Conservation (phyloP, 352 stramenopile genomes). For the Globisporangium radiosum region DNA sequence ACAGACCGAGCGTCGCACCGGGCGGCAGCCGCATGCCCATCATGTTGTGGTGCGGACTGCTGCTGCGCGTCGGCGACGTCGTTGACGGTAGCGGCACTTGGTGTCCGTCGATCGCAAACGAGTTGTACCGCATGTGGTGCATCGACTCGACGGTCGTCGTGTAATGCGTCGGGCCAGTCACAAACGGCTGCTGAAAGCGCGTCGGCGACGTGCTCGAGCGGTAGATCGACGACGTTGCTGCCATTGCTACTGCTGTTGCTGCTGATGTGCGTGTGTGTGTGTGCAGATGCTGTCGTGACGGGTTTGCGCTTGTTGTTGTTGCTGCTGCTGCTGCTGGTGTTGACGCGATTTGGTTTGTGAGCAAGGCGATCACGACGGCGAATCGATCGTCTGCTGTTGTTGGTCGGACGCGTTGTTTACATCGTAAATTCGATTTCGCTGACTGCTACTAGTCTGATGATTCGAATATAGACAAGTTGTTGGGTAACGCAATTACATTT, state of each 20-base stretch:
- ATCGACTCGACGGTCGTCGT: constrained; percentile 33
- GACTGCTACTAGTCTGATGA: too few relatives aligned
- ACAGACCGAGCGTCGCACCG: constrained; percentile 28
- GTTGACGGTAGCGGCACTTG: constrained; percentile 26
- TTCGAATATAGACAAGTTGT: too few relatives aligned
- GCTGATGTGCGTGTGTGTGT: background rate
- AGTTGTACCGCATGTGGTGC: constrained; percentile 52
- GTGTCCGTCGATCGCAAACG: constrained; percentile 38
- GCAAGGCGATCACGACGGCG: too few relatives aligned
- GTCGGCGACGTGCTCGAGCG: constrained; percentile 33
- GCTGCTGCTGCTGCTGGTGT: constrained; percentile 1
- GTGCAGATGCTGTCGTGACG: background rate
- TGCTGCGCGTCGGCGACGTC: constrained; percentile 16
- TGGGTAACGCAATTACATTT: too few relatives aligned
- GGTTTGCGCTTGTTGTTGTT: background rate
- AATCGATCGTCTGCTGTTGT: background rate
- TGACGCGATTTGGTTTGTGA: constrained; percentile 4
- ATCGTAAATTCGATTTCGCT: too few relatives aligned
- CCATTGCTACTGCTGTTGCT: constrained; percentile 10
- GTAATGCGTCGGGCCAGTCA: constrained; percentile 51
- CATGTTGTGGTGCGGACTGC: constrained; percentile 1
- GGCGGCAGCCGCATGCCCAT: constrained; percentile 21
- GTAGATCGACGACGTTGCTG: constrained; percentile 64
- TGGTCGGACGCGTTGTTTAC: background rate
- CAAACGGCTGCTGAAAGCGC: constrained; percentile 49